Evolutionary conservation across 148 eudicot species (phyloP), one percentile per base, ranked within the genome.

Genomic region (Rhododendron vialii): DNA sequence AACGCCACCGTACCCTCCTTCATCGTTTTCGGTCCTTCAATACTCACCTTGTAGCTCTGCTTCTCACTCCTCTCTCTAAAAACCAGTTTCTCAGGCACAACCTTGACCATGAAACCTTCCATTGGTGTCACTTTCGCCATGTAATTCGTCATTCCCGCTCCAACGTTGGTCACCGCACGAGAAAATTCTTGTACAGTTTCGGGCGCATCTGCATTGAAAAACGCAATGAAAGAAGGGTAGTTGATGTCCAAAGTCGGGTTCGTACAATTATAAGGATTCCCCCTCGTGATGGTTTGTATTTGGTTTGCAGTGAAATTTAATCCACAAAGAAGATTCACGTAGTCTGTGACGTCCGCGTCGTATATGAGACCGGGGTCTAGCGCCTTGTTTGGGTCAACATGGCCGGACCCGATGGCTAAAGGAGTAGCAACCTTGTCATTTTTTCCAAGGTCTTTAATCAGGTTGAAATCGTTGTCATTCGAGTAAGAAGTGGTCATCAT

Each of bases 191-290:
- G 73, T 1, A 78, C 59, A 0, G 17, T 85, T 6, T 35, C 45
- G 5, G 85, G 80, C 24, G n/a, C 43, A 1, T 84, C 77, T 13
- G 76, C 74, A 9, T 63, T 71, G 45, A 67, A 83, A 30, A 79
- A 53, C 2, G 91, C 90, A 3, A 88, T 88, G n/a, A 90, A 90
- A 3, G 91, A 90, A 4, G 91, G 91, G 81, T 90, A 88, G 51
- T 90, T 90, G 47, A 90, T 76, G 78, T 89, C 91, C 2, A 83
- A 12, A 1, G 86, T 83, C 0, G 88, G 71, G 38, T 59, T 86
- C 11, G 86, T 83, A 83, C 91, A 89, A 12, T 41, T 63, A 83
- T 80, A 81, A 9, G 59, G 75, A 24, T 80, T 38, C 28, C 86
- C 83, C 48, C 88, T 88, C 18, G 89, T 84, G 82, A 87, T 82